phyloP scores from a whole-genome alignment of 2,329 filamentous ascomycete genomes.

The Coniochaeta hoffmannii region DNA sequence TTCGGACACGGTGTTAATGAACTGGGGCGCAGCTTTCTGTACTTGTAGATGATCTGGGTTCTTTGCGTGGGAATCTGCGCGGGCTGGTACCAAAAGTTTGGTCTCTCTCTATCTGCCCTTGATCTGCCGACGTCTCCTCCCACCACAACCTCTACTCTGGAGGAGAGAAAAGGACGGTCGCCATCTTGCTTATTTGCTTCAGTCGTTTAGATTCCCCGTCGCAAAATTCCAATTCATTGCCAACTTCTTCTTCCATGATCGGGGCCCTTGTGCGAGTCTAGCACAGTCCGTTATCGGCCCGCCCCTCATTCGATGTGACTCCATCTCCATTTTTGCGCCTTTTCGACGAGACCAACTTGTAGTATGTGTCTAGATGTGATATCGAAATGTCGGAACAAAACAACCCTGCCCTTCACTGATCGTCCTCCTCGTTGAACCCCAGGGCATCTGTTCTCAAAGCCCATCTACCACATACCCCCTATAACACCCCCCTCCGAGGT shows the following conservation, averaged over 20 bases:
- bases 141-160: background rate
- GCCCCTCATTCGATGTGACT: conserved; percentile 1
- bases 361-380: too few species aligned
- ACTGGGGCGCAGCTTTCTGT: background rate
- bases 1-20: background rate
- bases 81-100: conserved; percentile 1
- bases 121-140: background rate
- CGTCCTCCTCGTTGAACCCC: too few species aligned
- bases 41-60: background rate
- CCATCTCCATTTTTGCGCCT: background rate
- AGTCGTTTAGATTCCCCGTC: conserved; percentile 1
- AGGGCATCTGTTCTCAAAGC: too few species aligned
- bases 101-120: background rate
- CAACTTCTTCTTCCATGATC: background rate
- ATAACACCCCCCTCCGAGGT: background rate
- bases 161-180: background rate
- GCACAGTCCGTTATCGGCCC: background rate
- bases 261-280: background rate
- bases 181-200: conserved; percentile 4
- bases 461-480: too few species aligned
- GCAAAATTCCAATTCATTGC: conserved; percentile 2
- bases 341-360: too few species aligned
- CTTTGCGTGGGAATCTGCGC: conserved; percentile 2
- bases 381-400: too few species aligned
- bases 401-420: too few species aligned